Evolutionary conservation across 169 alveolate genomes (phyloP).

Genomic region (Eimeria sp.): DNA sequence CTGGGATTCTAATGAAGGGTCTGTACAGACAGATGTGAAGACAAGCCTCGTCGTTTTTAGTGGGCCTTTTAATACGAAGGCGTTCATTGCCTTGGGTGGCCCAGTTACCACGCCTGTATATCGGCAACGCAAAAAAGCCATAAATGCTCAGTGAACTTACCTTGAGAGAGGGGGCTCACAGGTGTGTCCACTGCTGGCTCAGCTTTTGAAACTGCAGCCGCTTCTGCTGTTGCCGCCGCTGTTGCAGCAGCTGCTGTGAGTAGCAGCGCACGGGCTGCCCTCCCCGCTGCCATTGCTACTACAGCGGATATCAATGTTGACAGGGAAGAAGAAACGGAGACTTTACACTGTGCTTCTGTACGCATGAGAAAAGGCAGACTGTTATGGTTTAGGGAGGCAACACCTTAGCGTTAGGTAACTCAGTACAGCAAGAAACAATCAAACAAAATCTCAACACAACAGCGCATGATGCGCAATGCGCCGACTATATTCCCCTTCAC

Average conservation of each 20-base stretch:
- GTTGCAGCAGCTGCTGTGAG: slow-evolving; percentile 59
- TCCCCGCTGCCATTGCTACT: slow-evolving; percentile 46
- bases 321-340: not conserved
- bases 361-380: no score
- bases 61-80: not conserved
- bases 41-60: not conserved
- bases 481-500: not conserved
- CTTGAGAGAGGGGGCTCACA: slow-evolving; percentile 67
- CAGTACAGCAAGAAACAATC: not conserved
- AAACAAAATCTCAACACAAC: not conserved
- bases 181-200: slow-evolving; percentile 27
- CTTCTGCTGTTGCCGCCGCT: not conserved
- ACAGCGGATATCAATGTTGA: not conserved
- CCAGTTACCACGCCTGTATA: not conserved
- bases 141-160: not conserved
- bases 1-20: not conserved
- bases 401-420: not conserved
- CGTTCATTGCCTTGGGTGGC: not conserved
- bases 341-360: not conserved
- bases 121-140: not conserved
- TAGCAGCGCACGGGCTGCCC: slow-evolving; percentile 74
- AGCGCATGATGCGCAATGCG: not conserved
- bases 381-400: no score
- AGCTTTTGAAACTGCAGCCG: not conserved
- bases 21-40: not conserved